Conservation (phyloP, 2,329 filamentous ascomycete species). For the Penicillium polonicum region DNA sequence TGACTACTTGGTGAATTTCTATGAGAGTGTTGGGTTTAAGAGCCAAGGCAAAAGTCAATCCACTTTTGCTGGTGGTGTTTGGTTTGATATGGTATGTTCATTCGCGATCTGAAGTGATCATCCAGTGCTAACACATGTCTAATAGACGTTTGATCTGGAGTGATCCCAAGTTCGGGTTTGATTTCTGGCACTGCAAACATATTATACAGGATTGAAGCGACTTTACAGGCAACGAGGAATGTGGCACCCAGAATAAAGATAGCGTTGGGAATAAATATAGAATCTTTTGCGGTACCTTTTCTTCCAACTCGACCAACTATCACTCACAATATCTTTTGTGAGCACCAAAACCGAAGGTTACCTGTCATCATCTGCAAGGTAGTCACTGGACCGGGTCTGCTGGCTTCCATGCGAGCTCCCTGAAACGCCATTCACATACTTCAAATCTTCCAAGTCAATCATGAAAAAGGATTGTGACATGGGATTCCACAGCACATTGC, state of each 20-base stretch:
- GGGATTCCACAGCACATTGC: slow-evolving; percentile 29
- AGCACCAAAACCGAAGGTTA: background rate
- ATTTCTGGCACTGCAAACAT: background rate
- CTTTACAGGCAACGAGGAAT: background rate
- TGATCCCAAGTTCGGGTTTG: background rate
- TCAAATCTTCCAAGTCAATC: slow-evolving; percentile 30
- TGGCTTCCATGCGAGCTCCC: background rate
- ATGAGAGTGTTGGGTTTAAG: slow-evolving; percentile 17
- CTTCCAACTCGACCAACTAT: background rate
- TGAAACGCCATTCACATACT: slow-evolving; percentile 14
- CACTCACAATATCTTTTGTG: background rate
- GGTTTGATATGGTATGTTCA: slow-evolving; percentile 17
- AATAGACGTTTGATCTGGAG: background rate
- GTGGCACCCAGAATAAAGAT: background rate
- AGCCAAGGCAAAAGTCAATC: slow-evolving; percentile 13
- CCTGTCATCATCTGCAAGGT: background rate
- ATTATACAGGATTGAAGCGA: background rate
- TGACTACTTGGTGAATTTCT: slow-evolving; percentile 18
- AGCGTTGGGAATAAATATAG: background rate
- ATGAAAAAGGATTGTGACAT: slow-evolving; percentile 14
- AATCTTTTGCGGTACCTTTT: background rate
- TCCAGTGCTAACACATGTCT: background rate
- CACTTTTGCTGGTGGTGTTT: slow-evolving; percentile 16
- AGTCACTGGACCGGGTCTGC: background rate
- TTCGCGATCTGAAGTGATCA: background rate